phyloP scores from a whole-genome alignment of 352 stramenopile species.

The Globisporangium carolinianum region DNA sequence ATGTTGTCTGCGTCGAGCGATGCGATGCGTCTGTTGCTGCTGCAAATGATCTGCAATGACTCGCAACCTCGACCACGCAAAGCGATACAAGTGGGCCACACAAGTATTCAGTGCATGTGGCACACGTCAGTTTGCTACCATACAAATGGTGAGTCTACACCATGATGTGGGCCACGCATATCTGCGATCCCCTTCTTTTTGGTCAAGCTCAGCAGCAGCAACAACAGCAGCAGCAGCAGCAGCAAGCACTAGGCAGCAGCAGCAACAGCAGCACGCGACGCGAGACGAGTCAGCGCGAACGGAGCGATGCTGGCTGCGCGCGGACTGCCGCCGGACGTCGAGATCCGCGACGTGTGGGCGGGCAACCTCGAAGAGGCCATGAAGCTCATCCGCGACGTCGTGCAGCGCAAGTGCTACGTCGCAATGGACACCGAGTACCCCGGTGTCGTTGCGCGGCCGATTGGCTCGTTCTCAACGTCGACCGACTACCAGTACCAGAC shows the following conservation, averaged over 20 bases:
- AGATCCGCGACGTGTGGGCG: slow-evolving; percentile 94
- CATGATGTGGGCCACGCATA: no score
- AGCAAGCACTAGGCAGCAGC: background rate
- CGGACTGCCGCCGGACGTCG: slow-evolving; percentile 69
- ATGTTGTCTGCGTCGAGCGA: background rate
- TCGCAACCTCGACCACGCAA: background rate
- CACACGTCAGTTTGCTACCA: background rate
- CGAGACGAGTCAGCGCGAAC: background rate
- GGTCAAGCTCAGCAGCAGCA: background rate
- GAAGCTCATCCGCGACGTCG: slow-evolving; percentile 93
- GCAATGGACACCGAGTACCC: slow-evolving; percentile 99
- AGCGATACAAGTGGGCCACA: background rate
- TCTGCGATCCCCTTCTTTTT: background rate
- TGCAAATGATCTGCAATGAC: background rate
- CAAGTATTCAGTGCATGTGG: background rate
- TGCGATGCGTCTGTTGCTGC: background rate
- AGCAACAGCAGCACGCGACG: background rate
- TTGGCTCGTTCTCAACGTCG: slow-evolving; percentile 93
- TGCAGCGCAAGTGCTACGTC: slow-evolving; percentile 96
- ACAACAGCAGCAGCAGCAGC: background rate
- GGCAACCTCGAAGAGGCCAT: slow-evolving; percentile 94
- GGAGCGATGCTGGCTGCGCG: slow-evolving; percentile 34
- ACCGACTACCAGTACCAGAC: slow-evolving; percentile 98
- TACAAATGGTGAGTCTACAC: background rate
- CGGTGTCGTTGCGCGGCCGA: slow-evolving; percentile 96